Base-by-base conservation (phyloP, 2,329 filamentous ascomycete species). In the Penicillium freii region DNA sequence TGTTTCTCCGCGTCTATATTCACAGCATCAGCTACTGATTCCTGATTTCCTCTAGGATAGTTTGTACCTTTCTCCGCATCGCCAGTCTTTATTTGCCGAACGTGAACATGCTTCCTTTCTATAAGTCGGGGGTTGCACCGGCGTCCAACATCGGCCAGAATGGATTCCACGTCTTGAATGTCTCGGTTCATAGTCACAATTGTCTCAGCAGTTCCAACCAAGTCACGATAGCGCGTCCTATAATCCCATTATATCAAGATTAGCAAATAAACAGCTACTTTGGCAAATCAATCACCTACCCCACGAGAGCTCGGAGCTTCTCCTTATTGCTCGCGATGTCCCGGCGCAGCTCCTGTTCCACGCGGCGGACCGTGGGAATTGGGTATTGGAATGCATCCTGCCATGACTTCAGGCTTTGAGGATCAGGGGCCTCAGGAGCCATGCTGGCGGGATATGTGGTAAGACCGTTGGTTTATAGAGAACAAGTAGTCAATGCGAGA, bases 181-280 rank as follows among this genome's bases (percentile, higher is more conserved):
- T 93, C 87, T 39, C 76, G 77, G 64, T 91, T 89, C 91, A 97
- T 96, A 59, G 87, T 84, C 54, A 97, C 89, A 64, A 97, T 97
- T n/a, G 87, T 87, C 76, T 97, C 92, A 54, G 93, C 93, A 0
- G 93, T 97, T 51, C 90, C 90, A 27, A 97, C 85, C 9, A 97
- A 85, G 67, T 94, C 91, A 65, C 93, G 89, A 75, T 97, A 97
- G 69, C 85, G 84, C 66, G 83, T 80, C 21, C 84, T 87, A 64
- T 10, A 52, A 58, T 48, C 47, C 54, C 3, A 44, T 21, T 2
- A 44, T 10, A 54, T 15, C 13, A 45, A 21, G 1, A 33, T 44
- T 27, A 57, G 49, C 17, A 2, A 21, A 23, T 5, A 23, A 25
- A 46, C 54, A 57, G 64, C 48, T 62, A 58, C 33, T 40, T 1